Percentiles rank a stretch among this genome's conserved stretches.
Evolutionary conservation across 208 protist species (phyloP).

Genomic region (Trypanosoma scelopori): DNA sequence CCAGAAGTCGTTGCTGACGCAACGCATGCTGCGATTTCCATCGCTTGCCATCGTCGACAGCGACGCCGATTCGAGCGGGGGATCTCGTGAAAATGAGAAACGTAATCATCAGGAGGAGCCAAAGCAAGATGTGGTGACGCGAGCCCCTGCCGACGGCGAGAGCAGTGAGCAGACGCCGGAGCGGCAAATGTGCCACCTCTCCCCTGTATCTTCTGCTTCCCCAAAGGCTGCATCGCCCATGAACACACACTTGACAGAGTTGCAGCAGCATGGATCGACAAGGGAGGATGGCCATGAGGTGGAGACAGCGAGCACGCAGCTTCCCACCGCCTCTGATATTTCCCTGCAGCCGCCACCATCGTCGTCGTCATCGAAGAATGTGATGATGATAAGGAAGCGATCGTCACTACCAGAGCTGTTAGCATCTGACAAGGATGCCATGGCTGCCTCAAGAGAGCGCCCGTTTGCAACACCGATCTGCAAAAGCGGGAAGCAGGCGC

Average conservation of each 20-base stretch:
- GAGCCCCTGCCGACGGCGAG: no score
- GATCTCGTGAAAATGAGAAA: neutral
- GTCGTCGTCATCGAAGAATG: neutral
- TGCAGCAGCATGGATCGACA: neutral
- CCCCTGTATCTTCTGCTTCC: neutral
- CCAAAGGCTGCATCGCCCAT: neutral
- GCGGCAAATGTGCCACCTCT: neutral
- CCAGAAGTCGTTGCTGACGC: neutral
- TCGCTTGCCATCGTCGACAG: constrained; percentile 28
- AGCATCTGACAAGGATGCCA: no score
- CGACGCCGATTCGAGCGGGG: constrained; percentile 29
- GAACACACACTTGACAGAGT: neutral
- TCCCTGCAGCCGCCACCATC: neutral
- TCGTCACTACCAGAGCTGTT: neutral
- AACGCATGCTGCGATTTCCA: constrained; percentile 23
- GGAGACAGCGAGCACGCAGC: neutral
- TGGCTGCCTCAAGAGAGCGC: no score
- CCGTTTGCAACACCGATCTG: no score
- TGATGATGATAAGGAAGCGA: neutral
- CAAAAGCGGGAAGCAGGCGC: no score
- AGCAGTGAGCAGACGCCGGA: neutral
- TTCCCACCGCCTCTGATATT: neutral
- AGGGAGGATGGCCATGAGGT: neutral
- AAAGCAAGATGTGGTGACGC: neutral
- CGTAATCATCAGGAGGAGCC: neutral